Evolutionary conservation across 1,284 basidiomycete genomes (phyloP).

Genomic region (Fomitopsis schrenkii): DNA sequence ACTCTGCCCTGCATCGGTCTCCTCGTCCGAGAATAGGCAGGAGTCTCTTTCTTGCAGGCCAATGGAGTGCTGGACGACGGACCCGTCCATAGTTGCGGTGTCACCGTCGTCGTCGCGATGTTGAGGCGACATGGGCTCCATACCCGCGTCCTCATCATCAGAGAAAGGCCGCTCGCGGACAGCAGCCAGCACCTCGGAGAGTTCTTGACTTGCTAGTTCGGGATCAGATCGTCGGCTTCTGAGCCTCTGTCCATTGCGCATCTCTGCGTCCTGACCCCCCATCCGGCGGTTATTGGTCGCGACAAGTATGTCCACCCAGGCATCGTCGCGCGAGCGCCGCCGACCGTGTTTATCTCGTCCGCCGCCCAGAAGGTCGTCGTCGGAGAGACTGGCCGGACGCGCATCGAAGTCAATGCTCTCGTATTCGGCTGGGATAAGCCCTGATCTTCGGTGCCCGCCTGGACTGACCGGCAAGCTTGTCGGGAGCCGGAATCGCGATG

Average conservation of each 20-base stretch:
- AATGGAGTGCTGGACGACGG: constrained; percentile 10
- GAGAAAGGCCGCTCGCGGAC: constrained; percentile 52
- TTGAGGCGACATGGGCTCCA: constrained; percentile 28
- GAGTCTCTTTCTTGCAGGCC: constrained; percentile 11
- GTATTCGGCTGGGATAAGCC: constrained; percentile 59
- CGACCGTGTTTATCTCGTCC: constrained; percentile 42
- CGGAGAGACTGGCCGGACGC: constrained; percentile 61
- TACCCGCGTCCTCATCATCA: constrained; percentile 40
- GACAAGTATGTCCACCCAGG: constrained; percentile 84
- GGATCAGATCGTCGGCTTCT: constrained; percentile 52
- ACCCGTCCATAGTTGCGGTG: constrained; percentile 20
- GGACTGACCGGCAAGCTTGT: constrained; percentile 48
- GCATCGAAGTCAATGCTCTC: constrained; percentile 73
- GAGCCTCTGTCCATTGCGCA: constrained; percentile 28
- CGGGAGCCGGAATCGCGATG: constrained; percentile 55
- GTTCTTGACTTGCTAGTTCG: constrained; percentile 66
- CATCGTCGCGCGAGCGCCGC: constrained; percentile 60
- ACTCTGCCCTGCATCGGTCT: constrained; percentile 21
- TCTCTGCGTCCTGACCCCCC: constrained; percentile 52
- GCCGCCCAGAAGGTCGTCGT: constrained; percentile 44
- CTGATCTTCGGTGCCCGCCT: constrained; percentile 35
- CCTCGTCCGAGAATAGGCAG: constrained; percentile 26
- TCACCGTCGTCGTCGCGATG: constrained; percentile 12
- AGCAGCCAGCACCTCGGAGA: constrained; percentile 64
- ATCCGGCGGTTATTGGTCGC: constrained; percentile 58